A percentile compares a stretch with the other conserved stretches of the same genome.
Evolutionary conservation across 306 rosid genomes (phyloP).

Genomic region (Pterocarpus macrocarpus): DNA sequence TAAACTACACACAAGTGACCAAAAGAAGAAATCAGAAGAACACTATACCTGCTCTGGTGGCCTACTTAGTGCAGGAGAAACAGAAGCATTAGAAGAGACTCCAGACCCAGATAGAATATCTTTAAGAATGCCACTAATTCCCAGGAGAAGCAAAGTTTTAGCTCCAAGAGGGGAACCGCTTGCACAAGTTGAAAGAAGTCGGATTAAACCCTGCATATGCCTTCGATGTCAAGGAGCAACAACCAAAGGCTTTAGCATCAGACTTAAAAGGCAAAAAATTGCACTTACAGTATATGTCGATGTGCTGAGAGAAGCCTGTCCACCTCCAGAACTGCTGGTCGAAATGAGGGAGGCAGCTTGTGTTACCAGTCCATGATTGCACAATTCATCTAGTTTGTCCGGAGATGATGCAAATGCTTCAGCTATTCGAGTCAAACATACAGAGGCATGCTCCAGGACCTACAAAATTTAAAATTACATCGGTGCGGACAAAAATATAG

Average conservation of each 20-base stretch:
- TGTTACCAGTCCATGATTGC: conserved; percentile 92
- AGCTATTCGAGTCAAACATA: conserved; percentile 98
- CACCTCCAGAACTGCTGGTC: conserved; percentile 93
- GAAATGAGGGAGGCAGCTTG: conserved; percentile 98
- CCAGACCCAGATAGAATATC: conserved; percentile 92
- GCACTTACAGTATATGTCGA: conserved; percentile 88
- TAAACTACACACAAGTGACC: conserved; percentile 9
- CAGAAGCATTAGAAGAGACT: conserved; percentile 74
- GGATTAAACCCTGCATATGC: conserved; percentile 86
- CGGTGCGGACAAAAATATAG: conserved; percentile 12
- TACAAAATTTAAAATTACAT: conserved; percentile 45
- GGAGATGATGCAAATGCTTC: conserved; percentile 96
- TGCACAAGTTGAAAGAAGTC: conserved; percentile 96
- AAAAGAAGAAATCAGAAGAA: neutral
- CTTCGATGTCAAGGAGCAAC: conserved; percentile 45
- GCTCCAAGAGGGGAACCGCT: conserved; percentile 98
- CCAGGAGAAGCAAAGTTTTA: conserved; percentile 88
- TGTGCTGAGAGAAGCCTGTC: conserved; percentile 95
- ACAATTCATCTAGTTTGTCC: conserved; percentile 90
- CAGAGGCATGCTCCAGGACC: conserved; percentile 99
- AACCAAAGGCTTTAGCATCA: conserved; percentile 15
- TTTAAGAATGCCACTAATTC: conserved; percentile 95
- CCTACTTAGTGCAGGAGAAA: conserved; percentile 91
- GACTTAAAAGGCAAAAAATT: conserved; percentile 25
- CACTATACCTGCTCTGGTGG: conserved; percentile 89